Evolutionary conservation across 768 basidiomycete species (phyloP).

Genomic region (Psilocybe subaeruginosa): DNA sequence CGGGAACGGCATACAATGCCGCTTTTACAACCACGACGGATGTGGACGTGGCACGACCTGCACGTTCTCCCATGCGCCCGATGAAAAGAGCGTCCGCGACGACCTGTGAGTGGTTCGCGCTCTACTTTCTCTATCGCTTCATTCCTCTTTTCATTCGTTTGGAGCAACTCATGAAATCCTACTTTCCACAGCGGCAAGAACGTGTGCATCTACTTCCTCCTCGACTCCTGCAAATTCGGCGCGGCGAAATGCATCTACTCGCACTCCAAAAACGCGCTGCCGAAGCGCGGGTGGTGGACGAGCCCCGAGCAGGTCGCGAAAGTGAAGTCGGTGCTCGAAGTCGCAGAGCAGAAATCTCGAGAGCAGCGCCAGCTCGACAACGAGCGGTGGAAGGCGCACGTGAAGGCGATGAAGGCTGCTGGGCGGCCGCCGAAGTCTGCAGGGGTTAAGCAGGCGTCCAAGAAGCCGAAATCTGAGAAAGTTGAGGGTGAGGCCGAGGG

Average conservation of each 20-base stretch:
- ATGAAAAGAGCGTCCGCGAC: constrained; percentile 56
- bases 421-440: constrained; percentile 17
- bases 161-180: not conserved
- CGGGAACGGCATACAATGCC: constrained; percentile 56
- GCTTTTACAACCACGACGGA: constrained; percentile 58
- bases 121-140: too few relatives aligned
- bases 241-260: constrained; percentile 47
- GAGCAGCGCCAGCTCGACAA: constrained; percentile 21
- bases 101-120: constrained; percentile 41
- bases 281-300: constrained; percentile 51
- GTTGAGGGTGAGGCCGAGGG: not conserved
- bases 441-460: constrained; percentile 1
- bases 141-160: too few relatives aligned
- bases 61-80: constrained; percentile 55
- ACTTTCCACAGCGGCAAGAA: constrained; percentile 47
- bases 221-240: constrained; percentile 39
- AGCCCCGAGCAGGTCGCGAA: constrained; percentile 28
- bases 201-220: constrained; percentile 40
- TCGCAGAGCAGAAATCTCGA: constrained; percentile 25
- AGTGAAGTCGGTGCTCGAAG: constrained; percentile 30
- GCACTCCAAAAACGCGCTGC: constrained; percentile 49
- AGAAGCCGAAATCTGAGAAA: constrained; percentile 1
- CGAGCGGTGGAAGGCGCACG: constrained; percentile 22
- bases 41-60: constrained; percentile 47
- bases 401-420: constrained; percentile 19